A percentile compares a stretch with the other conserved stretches of the same genome.
These are phyloP conservation scores for Gaeumannomyces tritici DNA, from an alignment of 2,329 filamentous ascomycete genomes.

Conservation along the genomic window DNA sequence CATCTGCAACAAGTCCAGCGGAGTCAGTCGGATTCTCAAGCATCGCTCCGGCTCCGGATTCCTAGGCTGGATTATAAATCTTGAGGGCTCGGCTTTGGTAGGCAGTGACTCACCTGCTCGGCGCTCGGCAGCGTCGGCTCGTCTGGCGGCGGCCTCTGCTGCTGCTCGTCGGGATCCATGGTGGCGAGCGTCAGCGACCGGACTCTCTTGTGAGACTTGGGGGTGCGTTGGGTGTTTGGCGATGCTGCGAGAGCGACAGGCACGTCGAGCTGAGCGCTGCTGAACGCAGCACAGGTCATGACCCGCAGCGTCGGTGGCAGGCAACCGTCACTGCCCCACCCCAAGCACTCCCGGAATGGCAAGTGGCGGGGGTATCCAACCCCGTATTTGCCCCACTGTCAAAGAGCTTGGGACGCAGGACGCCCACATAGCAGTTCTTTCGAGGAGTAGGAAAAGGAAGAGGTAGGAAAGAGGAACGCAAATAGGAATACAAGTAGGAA, in stretches of 20 bases:
- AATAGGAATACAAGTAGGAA: no score
- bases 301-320: background rate
- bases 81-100: no score
- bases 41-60: background rate
- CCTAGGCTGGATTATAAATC: background rate
- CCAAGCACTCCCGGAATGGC: background rate
- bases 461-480: no score
- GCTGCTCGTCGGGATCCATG: conserved; percentile 40
- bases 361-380: background rate
- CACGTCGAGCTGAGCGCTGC: background rate
- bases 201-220: background rate
- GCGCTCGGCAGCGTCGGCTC: conserved; percentile 14
- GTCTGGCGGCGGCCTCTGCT: conserved; percentile 20
- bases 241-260: background rate
- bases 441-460: no score
- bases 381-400: background rate
- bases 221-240: background rate
- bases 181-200: conserved; percentile 8
- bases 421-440: no score
- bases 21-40: background rate
- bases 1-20: conserved; percentile 9
- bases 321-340: background rate
- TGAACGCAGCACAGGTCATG: background rate
- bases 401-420: background rate
- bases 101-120: conserved; percentile 10